Percentiles rank a stretch among this genome's conserved stretches.
These are phyloP conservation scores for Coccomyxa sp. DNA, from an alignment of 139 green algal genomes.

Conservation along the genomic window DNA sequence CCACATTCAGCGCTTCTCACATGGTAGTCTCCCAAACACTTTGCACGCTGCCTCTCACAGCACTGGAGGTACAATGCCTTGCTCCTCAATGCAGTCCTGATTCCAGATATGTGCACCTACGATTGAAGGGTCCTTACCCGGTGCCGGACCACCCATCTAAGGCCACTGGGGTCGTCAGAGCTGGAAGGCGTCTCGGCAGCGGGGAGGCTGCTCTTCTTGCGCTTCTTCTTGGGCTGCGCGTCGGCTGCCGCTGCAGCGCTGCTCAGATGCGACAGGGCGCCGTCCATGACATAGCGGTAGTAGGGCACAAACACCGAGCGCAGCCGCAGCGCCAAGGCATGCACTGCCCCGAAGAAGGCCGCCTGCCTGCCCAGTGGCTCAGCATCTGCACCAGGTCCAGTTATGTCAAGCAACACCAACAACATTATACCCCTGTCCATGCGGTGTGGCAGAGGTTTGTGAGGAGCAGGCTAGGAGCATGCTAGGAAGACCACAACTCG, in stretches of 20 bases:
- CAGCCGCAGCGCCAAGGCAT: conserved; percentile 59
- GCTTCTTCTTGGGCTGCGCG: conserved; percentile 45
- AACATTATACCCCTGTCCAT: background rate
- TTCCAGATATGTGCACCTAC: too few relatives aligned
- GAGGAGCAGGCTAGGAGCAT: too few relatives aligned
- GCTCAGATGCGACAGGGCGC: conserved; percentile 40
- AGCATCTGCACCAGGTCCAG: background rate
- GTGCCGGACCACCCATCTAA: too few relatives aligned
- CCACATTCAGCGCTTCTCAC: background rate
- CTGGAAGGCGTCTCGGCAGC: too few relatives aligned
- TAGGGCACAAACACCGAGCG: conserved; percentile 87
- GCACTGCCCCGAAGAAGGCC: conserved; percentile 49
- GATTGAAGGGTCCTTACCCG: too few relatives aligned
- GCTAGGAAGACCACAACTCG: too few relatives aligned
- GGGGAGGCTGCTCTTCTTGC: conserved; percentile 32
- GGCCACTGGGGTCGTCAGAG: too few relatives aligned
- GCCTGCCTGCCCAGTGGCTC: conserved; percentile 25
- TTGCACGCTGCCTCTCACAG: too few relatives aligned
- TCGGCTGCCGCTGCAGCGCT: conserved; percentile 10
- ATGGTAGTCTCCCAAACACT: too few relatives aligned
- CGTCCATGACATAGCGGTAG: conserved; percentile 59
- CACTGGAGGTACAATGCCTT: too few relatives aligned
- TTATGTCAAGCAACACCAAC: background rate
- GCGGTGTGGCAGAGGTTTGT: too few relatives aligned
- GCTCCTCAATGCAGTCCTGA: too few relatives aligned